Evolutionary conservation across 108 stramenopile genomes (phyloP), one percentile per base, ranked within the genome.

Genomic region (Skeletonema menzelii): DNA sequence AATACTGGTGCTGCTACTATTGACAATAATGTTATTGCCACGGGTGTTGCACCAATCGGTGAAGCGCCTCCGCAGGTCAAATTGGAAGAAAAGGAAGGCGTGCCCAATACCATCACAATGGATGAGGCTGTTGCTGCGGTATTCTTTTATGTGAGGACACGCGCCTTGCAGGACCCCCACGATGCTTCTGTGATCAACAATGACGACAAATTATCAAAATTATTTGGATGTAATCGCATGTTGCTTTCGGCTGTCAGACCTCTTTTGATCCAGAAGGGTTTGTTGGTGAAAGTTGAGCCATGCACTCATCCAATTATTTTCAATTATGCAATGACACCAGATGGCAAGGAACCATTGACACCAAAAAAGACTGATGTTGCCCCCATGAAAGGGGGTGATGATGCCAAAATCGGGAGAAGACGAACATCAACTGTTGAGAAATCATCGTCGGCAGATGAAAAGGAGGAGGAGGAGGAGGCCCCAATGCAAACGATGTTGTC

Each of bases 221-320:
- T 94, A 20, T 87, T 94, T 72, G 88, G 81, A 24, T 80, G 83
- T 63, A 88, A 86, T 62, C 83, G 83, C 44, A 72, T 94, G 76
- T 77, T 82, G 53, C 85, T 94, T 74, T 83, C 86, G 6, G 75
- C 78, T 15, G 63, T 94, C 11, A 67, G 87, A 59, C 59, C 55
- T 11, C 49, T 85, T 6, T 66, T 94, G n/a, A 38, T 90, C n/a
- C 35, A 73, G 34, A 84, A 84, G 55, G 61, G 79, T 27, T 68
- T 91, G 31, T 59, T 91, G 34, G 69, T 62, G 10, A 73, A 76
- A 44, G 73, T 85, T 0, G 67, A 73, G 27, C 49, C 72, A 30
- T 66, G 60, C 30, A 74, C 66, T 38, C 76, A 74, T 38, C 70
- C 84, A 12, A 73, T 85, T 11, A 69, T 77, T 57, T 76, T 88